Percentiles rank a stretch among this genome's conserved stretches.
Conservation (phyloP, 441 rosid genomes). For the Erodium moschatum region DNA sequence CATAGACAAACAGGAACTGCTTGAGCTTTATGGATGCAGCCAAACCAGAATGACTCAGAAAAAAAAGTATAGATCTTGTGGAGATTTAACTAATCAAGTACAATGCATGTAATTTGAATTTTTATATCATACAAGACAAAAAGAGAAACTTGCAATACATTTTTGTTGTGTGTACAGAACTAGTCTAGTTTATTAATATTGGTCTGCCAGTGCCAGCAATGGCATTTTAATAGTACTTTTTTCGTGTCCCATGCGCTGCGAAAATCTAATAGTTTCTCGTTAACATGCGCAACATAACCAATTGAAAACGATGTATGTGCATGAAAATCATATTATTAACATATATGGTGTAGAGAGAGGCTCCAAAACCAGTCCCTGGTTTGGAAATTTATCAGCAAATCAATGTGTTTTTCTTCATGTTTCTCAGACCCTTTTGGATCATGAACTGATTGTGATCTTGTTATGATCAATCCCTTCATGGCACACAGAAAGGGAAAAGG, state of each 20-base stretch:
- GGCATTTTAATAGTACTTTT: neutral
- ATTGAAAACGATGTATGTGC: conserved; percentile 20
- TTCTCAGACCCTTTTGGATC: neutral
- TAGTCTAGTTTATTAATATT: neutral
- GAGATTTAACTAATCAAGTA: neutral
- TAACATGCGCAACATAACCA: conserved; percentile 27
- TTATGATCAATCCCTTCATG: neutral
- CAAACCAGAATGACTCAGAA: conserved; percentile 14
- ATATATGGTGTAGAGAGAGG: neutral
- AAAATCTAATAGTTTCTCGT: conserved; percentile 23
- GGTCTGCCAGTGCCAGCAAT: conserved; percentile 3
- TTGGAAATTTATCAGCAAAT: neutral
- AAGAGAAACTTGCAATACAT: conserved; percentile 8
- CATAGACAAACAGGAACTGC: neutral
- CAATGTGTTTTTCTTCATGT: neutral
- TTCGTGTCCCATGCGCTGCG: conserved; percentile 15
- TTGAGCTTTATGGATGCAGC: conserved; percentile 1
- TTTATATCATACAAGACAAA: conserved; percentile 22
- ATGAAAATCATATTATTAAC: conserved; percentile 21
- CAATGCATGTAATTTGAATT: neutral
- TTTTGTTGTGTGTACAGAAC: neutral
- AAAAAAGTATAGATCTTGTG: conserved; percentile 9
- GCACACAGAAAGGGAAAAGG: neutral
- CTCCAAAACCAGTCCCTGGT: neutral
- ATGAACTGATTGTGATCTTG: neutral